Evolutionary conservation across 805 yeast genomes (phyloP).

Genomic region (Ogataea haglerorum): DNA sequence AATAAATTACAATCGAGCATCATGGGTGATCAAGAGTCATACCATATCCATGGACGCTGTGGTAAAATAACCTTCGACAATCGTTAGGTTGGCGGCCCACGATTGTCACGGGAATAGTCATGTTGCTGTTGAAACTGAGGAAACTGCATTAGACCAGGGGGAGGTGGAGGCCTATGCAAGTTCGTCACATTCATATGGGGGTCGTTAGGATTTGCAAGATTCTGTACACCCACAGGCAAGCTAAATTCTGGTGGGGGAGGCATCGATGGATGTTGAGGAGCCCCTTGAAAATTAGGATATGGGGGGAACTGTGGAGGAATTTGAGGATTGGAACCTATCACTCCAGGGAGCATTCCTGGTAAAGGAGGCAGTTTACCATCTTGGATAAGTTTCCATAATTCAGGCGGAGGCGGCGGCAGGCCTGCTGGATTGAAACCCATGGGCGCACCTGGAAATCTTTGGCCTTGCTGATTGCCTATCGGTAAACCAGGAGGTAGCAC

Average conservation of each 20-base stretch:
- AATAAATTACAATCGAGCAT: too few species aligned
- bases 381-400: constrained; percentile 24
- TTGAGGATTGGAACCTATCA: not conserved
- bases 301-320: not conserved
- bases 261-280: not conserved
- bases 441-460: constrained; percentile 12
- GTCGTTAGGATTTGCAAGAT: not conserved
- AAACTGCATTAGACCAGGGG: not conserved
- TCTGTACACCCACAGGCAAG: not conserved
- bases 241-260: constrained; percentile 4
- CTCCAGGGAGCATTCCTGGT: constrained; percentile 23
- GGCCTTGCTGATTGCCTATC: not conserved
- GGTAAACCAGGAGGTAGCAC: not conserved
- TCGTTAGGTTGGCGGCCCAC: not conserved
- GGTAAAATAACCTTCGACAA: too few species aligned
- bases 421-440: constrained; percentile 13
- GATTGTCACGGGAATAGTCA: not conserved
- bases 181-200: not conserved
- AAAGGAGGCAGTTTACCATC: constrained; percentile 31
- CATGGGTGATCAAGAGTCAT: too few species aligned
- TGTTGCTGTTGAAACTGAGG: not conserved
- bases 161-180: not conserved
- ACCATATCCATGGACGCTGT: too few species aligned
- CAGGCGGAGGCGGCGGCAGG: constrained; percentile 30
- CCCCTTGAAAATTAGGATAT: not conserved